Evolutionary conservation across 1,284 basidiomycete species (phyloP).

Genomic region (Ganoderma lingzhi): DNA sequence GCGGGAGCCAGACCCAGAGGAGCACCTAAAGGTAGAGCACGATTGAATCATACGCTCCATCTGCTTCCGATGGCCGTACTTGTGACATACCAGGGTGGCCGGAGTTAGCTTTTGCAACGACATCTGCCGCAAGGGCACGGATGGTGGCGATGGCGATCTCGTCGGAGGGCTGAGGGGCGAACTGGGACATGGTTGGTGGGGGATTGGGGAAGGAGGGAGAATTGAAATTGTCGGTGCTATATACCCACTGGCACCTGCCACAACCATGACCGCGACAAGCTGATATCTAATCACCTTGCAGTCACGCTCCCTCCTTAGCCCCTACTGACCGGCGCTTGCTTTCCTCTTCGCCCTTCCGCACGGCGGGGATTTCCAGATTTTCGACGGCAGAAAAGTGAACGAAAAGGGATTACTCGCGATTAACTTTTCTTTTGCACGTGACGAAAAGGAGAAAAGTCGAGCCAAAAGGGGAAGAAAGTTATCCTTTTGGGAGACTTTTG

Average conservation of each 20-base stretch:
- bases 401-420: too few species aligned
- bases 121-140: slow-evolving; percentile 76
- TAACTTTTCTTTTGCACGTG: too few species aligned
- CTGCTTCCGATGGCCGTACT: slow-evolving; percentile 3
- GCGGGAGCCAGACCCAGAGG: slow-evolving; percentile 94
- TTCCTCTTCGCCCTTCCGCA: slow-evolving; percentile 5
- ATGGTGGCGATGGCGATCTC: slow-evolving; percentile 71
- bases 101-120: slow-evolving; percentile 87
- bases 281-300: slow-evolving; percentile 34
- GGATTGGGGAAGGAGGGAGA: slow-evolving; percentile 23
- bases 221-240: slow-evolving; percentile 31
- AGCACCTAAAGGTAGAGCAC: slow-evolving; percentile 61
- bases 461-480: too few species aligned
- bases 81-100: slow-evolving; percentile 80
- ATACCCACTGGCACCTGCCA: slow-evolving; percentile 29
- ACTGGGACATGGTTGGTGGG: slow-evolving; percentile 52
- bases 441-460: too few species aligned
- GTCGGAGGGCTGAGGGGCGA: slow-evolving; percentile 56
- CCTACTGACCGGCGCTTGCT: slow-evolving; percentile 3
- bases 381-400: too few species aligned
- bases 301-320: background rate
- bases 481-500: too few species aligned
- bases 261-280: slow-evolving; percentile 28
- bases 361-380: too few species aligned
- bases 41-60: slow-evolving; percentile 11